phyloP scores from a whole-genome alignment of 2,329 filamentous ascomycete genomes.

The Aspergillus pseudoviridinutans region DNA sequence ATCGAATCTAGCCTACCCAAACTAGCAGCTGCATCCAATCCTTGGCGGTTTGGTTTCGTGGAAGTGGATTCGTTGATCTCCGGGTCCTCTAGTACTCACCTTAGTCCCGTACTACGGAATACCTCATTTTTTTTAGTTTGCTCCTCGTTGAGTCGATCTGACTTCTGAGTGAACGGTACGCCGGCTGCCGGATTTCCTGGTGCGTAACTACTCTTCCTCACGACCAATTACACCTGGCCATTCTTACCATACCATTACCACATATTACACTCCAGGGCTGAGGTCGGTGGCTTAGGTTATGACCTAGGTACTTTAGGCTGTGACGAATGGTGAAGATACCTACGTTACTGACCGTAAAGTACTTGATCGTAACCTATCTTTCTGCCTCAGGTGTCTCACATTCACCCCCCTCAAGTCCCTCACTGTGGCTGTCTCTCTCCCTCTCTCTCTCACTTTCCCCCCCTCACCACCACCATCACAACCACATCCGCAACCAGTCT shows the following conservation, averaged over 20 bases:
- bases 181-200: neutral
- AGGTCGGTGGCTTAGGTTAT: neutral
- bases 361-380: neutral
- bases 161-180: neutral
- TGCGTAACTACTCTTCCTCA: neutral
- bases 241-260: neutral
- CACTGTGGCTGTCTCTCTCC: neutral
- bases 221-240: neutral
- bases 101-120: neutral
- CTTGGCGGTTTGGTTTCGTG: neutral
- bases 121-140: neutral
- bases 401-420: neutral
- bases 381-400: neutral
- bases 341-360: neutral
- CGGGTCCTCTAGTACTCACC: neutral
- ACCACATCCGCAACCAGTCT: neutral
- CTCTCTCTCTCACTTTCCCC: slow-evolving; percentile 1
- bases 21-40: neutral
- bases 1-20: neutral
- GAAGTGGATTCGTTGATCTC: neutral
- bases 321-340: neutral
- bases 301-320: neutral
- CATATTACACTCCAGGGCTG: neutral
- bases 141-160: no score
- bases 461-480: slow-evolving; percentile 3